Percentiles rank a stretch among this genome's conserved stretches.
Evolutionary conservation across 306 rosid species (phyloP).

Genomic region (Glycyrrhiza uralensis): DNA sequence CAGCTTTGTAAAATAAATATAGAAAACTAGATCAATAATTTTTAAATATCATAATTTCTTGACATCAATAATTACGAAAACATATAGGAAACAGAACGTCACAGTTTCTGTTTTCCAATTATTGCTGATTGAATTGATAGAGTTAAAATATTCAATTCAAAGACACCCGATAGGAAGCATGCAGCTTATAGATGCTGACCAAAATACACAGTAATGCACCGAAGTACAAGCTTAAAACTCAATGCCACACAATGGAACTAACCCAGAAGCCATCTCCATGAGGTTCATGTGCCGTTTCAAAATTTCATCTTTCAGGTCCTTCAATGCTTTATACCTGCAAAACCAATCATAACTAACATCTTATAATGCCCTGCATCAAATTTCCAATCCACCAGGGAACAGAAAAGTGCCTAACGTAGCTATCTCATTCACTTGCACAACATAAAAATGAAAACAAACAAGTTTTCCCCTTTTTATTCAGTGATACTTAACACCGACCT

Average conservation of each 20-base stretch:
- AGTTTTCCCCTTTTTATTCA: neutral
- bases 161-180: neutral
- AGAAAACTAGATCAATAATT: neutral
- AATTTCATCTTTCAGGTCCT: constrained; percentile 81
- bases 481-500: neutral
- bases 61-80: constrained; percentile 12
- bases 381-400: neutral
- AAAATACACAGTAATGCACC: neutral
- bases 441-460: neutral
- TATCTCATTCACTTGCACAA: neutral
- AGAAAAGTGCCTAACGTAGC: neutral
- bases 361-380: neutral
- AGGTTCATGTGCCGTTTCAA: constrained; percentile 65
- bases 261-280: constrained; percentile 86
- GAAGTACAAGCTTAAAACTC: neutral
- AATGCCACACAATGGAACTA: constrained; percentile 37
- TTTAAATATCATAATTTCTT: neutral
- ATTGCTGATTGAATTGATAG: neutral
- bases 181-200: constrained; percentile 5
- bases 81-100: neutral
- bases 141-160: constrained; percentile 9
- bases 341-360: neutral
- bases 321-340: constrained; percentile 70
- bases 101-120: neutral
- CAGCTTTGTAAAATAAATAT: constrained; percentile 1